phyloP scores from a whole-genome alignment of 495 filamentous ascomycete genomes.

The Extremus antarcticus region DNA sequence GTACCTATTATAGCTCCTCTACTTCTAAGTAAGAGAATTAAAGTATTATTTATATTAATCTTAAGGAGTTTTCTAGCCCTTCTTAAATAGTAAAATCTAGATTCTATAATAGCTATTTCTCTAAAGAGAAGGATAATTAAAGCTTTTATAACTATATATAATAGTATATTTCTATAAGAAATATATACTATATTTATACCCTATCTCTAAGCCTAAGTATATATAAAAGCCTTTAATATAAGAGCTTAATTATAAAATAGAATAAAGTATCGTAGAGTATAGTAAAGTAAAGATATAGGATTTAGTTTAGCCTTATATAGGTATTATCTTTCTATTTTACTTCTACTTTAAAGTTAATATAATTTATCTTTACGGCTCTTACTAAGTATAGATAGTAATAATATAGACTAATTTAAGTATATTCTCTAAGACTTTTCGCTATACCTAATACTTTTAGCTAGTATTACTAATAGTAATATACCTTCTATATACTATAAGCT shows the following conservation, averaged over 20 bases:
- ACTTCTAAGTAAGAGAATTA: neutral
- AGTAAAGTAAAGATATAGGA: neutral
- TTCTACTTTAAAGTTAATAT: neutral
- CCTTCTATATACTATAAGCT: conserved; percentile 2
- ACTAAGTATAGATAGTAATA: neutral
- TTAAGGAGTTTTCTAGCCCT: neutral
- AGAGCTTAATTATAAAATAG: neutral
- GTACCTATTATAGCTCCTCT: conserved; percentile 1
- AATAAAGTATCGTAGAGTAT: too few species aligned
- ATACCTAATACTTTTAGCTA: neutral
- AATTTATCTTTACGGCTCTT: neutral
- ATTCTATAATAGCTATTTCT: conserved; percentile 1
- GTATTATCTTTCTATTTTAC: neutral
- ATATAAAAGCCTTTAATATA: neutral
- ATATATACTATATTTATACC: neutral
- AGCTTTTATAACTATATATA: neutral
- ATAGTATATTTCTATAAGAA: neutral
- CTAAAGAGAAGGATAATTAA: neutral
- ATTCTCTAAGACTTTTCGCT: neutral
- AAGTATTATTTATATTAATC: conserved; percentile 2
- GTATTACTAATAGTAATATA: neutral
- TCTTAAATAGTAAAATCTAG: neutral
- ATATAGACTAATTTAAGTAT: neutral
- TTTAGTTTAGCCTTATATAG: conserved; percentile 1
- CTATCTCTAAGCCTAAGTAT: neutral